These are phyloP conservation scores for Rhizopogon vulgaris DNA, from an alignment of 768 basidiomycete species.

Conservation along the genomic window DNA sequence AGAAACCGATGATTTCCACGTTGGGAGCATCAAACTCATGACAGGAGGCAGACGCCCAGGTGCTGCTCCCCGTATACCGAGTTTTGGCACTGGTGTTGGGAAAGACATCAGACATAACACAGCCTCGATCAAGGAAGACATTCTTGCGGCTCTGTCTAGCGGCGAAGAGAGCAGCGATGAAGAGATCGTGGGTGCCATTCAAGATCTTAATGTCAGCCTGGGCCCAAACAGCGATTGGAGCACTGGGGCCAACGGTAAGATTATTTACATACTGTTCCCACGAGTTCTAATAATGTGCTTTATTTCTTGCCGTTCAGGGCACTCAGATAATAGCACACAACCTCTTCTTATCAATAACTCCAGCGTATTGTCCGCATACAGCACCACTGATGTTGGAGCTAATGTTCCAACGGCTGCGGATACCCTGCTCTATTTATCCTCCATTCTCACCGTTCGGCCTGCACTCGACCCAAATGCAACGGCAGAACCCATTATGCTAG, in stretches of 20 bases:
- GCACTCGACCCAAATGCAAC: slow-evolving; percentile 44
- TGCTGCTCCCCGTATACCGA: slow-evolving; percentile 72
- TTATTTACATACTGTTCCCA: slow-evolving; percentile 3
- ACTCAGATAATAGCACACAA: slow-evolving; percentile 41
- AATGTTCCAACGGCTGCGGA: slow-evolving; percentile 35
- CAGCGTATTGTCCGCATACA: slow-evolving; percentile 54
- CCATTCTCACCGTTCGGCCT: slow-evolving; percentile 66
- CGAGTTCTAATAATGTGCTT: slow-evolving; percentile 7
- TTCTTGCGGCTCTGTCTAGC: slow-evolving; percentile 27
- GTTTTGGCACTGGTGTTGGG: slow-evolving; percentile 72
- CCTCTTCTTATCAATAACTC: slow-evolving; percentile 46
- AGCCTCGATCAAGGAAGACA: slow-evolving; percentile 30
- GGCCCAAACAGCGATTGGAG: slow-evolving; percentile 45
- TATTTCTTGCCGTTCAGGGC: slow-evolving; percentile 16
- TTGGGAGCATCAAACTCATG: slow-evolving; percentile 84
- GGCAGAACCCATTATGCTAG: slow-evolving; percentile 35
- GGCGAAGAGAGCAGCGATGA: slow-evolving; percentile 61
- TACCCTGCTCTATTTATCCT: slow-evolving; percentile 54
- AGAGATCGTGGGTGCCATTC: slow-evolving; percentile 59
- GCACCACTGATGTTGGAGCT: slow-evolving; percentile 58
- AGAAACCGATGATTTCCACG: slow-evolving; percentile 64
- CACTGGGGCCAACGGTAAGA: slow-evolving; percentile 30
- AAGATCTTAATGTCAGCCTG: slow-evolving; percentile 41
- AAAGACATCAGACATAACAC: slow-evolving; percentile 43
- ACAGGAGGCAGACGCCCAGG: slow-evolving; percentile 55